phyloP scores from a whole-genome alignment of 257 asterid species.

The Linderniella brevidens region DNA sequence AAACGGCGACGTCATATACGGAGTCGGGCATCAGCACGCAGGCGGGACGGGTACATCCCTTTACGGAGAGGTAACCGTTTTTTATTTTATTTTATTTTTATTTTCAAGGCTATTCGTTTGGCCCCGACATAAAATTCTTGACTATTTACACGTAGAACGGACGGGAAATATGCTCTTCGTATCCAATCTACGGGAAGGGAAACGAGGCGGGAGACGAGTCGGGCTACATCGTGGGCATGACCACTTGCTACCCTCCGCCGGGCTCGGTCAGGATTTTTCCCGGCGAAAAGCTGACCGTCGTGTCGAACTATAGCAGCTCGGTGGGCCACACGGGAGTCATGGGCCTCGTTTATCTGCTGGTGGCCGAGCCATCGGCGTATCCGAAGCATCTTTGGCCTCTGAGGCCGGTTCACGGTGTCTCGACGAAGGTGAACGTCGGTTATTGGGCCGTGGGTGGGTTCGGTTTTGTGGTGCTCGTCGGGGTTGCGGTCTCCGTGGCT shows the following conservation, averaged over 20 bases:
- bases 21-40: slow-evolving; percentile 68
- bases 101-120: background rate
- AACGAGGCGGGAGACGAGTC: slow-evolving; percentile 68
- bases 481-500: too few relatives aligned
- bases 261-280: slow-evolving; percentile 58
- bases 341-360: slow-evolving; percentile 71
- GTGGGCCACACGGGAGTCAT: slow-evolving; percentile 67
- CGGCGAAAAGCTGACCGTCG: slow-evolving; percentile 49
- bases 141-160: slow-evolving; percentile 33
- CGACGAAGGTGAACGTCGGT: too few relatives aligned
- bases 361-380: slow-evolving; percentile 33
- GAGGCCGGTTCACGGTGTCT: too few relatives aligned
- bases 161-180: slow-evolving; percentile 52
- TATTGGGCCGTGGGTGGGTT: too few relatives aligned
- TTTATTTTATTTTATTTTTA: background rate
- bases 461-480: too few relatives aligned
- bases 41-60: slow-evolving; percentile 65
- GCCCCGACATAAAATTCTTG: too few relatives aligned
- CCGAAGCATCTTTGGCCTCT: background rate
- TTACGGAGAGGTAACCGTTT: slow-evolving; percentile 45
- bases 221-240: slow-evolving; percentile 82
- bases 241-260: slow-evolving; percentile 70
- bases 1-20: slow-evolving; percentile 50
- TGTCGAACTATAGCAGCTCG: slow-evolving; percentile 49
- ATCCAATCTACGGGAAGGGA: slow-evolving; percentile 58